Conservation (phyloP, 495 filamentous ascomycete genomes). For the Penicillium daleae region DNA sequence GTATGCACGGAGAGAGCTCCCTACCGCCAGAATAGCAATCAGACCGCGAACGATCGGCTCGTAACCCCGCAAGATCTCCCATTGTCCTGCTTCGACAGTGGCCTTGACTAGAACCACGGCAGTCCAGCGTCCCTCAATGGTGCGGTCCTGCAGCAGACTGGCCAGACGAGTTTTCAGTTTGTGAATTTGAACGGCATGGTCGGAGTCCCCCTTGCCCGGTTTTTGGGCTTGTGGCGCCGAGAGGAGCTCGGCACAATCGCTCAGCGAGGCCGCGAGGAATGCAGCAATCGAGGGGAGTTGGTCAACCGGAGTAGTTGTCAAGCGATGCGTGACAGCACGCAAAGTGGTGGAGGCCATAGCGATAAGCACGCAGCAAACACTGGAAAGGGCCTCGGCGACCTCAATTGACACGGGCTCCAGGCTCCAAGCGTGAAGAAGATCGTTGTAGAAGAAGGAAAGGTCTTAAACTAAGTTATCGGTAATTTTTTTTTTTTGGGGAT, state of each 20-base stretch:
- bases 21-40: conserved; percentile 70
- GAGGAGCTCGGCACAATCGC: conserved; percentile 61
- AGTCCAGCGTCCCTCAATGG: conserved; percentile 70
- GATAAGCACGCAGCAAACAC: background rate
- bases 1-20: background rate
- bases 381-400: background rate
- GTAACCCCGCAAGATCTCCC: conserved; percentile 71
- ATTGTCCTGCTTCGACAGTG: conserved; percentile 78
- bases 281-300: conserved; percentile 67
- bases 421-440: background rate
- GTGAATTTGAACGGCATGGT: conserved; percentile 67
- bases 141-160: conserved; percentile 73
- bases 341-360: conserved; percentile 43
- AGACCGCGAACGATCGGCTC: conserved; percentile 74
- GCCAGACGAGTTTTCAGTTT: conserved; percentile 78
- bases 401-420: conserved; percentile 4
- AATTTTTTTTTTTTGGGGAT: conserved; percentile 26
- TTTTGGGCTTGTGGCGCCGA: conserved; percentile 51
- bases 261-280: conserved; percentile 61
- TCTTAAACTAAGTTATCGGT: conserved; percentile 19
- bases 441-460: conserved; percentile 10
- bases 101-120: conserved; percentile 78
- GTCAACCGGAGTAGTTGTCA: conserved; percentile 64
- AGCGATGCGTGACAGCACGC: conserved; percentile 66
- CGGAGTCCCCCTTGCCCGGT: conserved; percentile 59